These are phyloP conservation scores for Tulasnella sp. DNA, from an alignment of 768 basidiomycete species.

Conservation along the genomic window DNA sequence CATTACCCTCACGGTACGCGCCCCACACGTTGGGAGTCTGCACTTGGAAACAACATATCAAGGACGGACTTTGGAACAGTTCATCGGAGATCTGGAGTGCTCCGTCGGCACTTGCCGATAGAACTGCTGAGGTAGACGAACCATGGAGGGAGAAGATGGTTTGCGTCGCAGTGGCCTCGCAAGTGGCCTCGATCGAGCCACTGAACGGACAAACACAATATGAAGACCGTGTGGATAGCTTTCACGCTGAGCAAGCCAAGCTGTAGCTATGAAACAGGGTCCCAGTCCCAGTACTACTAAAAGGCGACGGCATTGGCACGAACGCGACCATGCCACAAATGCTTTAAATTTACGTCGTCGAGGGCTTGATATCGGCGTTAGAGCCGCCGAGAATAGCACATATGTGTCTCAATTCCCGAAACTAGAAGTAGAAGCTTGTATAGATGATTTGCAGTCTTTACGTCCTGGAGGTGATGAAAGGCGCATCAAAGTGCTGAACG, in stretches of 20 bases:
- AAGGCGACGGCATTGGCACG: background rate
- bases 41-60: background rate
- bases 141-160: slow-evolving; percentile 32
- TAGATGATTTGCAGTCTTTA: slow-evolving; percentile 2
- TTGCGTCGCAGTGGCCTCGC: slow-evolving; percentile 26
- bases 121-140: background rate
- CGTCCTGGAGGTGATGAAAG: background rate
- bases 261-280: background rate
- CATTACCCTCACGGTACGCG: slow-evolving; percentile 5
- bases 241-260: background rate
- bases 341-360: background rate
- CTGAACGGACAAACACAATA: background rate
- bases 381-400: background rate
- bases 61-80: slow-evolving; percentile 19
- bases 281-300: background rate
- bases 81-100: slow-evolving; percentile 28
- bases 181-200: background rate
- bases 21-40: slow-evolving; percentile 19
- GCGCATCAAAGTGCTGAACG: background rate
- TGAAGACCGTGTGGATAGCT: background rate
- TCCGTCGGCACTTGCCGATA: slow-evolving; percentile 23
- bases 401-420: background rate
- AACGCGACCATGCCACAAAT: background rate
- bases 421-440: background rate
- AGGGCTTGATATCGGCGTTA: background rate